A percentile compares a stretch with the other conserved stretches of the same genome.
phyloP scores from a whole-genome alignment of 306 rosid genomes.

The Coriaria nepalensis region DNA sequence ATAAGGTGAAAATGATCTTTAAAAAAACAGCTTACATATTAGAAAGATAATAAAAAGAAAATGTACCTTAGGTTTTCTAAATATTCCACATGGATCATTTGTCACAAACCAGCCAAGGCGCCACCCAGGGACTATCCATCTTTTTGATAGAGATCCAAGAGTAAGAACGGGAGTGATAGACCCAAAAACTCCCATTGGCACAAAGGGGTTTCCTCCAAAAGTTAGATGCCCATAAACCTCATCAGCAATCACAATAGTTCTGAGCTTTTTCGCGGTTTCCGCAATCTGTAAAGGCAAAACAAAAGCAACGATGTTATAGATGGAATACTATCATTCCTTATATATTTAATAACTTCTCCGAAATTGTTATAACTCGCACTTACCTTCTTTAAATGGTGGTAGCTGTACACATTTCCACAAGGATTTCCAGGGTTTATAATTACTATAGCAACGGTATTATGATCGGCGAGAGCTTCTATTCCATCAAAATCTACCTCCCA shows the following conservation, averaged over 20 bases:
- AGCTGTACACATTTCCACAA: constrained; percentile 81
- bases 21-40: no score
- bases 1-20: no score
- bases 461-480: constrained; percentile 61
- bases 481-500: constrained; percentile 88
- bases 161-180: constrained; percentile 71
- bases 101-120: constrained; percentile 96
- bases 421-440: constrained; percentile 93
- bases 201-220: constrained; percentile 67
- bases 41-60: background rate
- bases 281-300: constrained; percentile 40
- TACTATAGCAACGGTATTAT: constrained; percentile 73
- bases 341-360: no score
- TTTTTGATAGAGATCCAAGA: constrained; percentile 85
- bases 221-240: constrained; percentile 97
- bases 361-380: background rate
- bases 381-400: constrained; percentile 72
- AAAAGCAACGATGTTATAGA: constrained; percentile 5
- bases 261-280: constrained; percentile 53
- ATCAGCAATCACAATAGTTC: constrained; percentile 67
- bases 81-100: constrained; percentile 61
- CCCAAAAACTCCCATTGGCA: constrained; percentile 98
- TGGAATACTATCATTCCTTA: no score
- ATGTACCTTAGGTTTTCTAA: constrained; percentile 61
- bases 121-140: constrained; percentile 99